Evolutionary conservation across 2,329 filamentous ascomycete genomes (phyloP).

Genomic region (Emergomyces pasteurianus): DNA sequence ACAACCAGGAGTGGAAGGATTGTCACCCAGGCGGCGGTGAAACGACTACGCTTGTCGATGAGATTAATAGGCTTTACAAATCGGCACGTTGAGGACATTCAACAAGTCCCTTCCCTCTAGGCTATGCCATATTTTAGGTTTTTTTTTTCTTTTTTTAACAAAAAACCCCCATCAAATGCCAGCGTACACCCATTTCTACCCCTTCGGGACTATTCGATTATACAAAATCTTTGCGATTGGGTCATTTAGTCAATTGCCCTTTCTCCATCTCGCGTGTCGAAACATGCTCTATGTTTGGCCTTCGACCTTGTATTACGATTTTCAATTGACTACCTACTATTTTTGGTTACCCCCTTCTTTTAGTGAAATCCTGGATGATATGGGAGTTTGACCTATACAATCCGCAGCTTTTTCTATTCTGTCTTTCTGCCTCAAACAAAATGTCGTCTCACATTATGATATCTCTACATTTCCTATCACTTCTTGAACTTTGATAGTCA

Average conservation of each 20-base stretch:
- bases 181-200: no score
- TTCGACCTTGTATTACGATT: not conserved
- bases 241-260: not conserved
- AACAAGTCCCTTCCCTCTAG: not conserved
- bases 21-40: constrained; percentile 51
- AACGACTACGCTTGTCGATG: constrained; percentile 55
- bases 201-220: no score
- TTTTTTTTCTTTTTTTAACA: no score
- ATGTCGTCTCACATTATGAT: not conserved
- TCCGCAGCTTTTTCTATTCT: no score
- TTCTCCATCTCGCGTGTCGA: not conserved
- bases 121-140: not conserved
- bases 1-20: constrained; percentile 65
- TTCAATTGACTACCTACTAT: not conserved
- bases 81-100: constrained; percentile 14
- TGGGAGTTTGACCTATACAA: no score
- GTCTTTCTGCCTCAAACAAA: no score
- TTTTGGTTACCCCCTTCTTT: not conserved
- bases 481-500: not conserved
- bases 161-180: not conserved
- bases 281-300: not conserved
- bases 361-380: not conserved
- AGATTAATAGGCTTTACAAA: constrained; percentile 59
- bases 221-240: not conserved
- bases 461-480: not conserved